Percentiles rank a stretch among this genome's conserved stretches.
phyloP scores from a whole-genome alignment of 805 yeast genomes.

The Kodamaea leandrae region DNA sequence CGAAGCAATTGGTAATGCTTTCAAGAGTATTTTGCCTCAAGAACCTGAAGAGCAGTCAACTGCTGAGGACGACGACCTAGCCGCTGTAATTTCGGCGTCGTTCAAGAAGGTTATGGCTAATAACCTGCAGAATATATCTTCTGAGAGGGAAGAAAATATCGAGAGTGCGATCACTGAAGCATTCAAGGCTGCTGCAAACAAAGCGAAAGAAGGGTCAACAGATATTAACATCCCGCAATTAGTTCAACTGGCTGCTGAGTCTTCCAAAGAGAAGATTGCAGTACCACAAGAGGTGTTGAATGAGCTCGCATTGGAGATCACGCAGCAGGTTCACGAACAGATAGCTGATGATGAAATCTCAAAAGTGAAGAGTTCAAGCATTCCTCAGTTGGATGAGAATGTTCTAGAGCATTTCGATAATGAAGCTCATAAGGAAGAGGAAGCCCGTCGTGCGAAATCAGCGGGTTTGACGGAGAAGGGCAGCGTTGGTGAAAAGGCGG shows the following conservation, averaged over 20 bases:
- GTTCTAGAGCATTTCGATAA: constrained; percentile 36
- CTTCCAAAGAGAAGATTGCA: constrained; percentile 10
- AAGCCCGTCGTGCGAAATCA: constrained; percentile 4
- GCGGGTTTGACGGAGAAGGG: background rate
- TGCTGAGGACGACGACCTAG: constrained; percentile 11
- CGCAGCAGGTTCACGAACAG: constrained; percentile 30
- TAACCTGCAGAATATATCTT: constrained; percentile 3
- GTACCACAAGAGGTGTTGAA: constrained; percentile 24
- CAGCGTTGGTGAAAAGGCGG: constrained; percentile 23
- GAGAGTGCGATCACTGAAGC: constrained; percentile 32
- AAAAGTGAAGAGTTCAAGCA: constrained; percentile 12
- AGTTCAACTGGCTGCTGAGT: constrained; percentile 28
- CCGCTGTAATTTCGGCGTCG: constrained; percentile 13
- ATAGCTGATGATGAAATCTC: constrained; percentile 15
- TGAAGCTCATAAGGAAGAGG: constrained; percentile 27
- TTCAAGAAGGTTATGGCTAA: constrained; percentile 10
- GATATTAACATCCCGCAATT: constrained; percentile 20
- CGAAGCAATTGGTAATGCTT: constrained; percentile 20
- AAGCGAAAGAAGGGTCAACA: background rate
- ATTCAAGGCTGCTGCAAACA: constrained; percentile 20
- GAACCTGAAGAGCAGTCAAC: background rate
- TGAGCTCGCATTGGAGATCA: constrained; percentile 30
- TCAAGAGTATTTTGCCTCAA: constrained; percentile 12
- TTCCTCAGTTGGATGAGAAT: constrained; percentile 37
- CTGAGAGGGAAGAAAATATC: constrained; percentile 13